Base-by-base conservation (phyloP, 331 rosid species). In the Ulmus americana region DNA sequence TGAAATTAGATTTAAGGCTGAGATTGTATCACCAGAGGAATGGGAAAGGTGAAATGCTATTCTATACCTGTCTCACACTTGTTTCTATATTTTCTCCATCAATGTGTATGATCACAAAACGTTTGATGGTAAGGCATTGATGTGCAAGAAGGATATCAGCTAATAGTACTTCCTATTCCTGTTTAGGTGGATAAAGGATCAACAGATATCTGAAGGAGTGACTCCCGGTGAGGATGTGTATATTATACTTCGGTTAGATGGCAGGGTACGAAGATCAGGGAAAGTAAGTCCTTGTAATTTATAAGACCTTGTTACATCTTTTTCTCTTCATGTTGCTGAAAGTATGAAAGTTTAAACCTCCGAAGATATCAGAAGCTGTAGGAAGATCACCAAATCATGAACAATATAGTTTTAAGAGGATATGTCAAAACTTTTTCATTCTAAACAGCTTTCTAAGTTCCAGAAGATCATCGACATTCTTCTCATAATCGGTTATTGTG, bases 221-320 rank as follows among this genome's bases (percentile, higher is more conserved):
- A 70, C 91, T 45, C 85, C 87, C 10, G 95, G 95, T 18, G 99
- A 89, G 80, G 97, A 85, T 14, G 91, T 94, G 70, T 90, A 87
- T 78, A 84, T 90, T 65, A 83, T 94, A 79, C 79, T 94, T 63
- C 90, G 97, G 65, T 72, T 94, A 18, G 99, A 94, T 73, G 99
- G 99, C 14, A 82, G 97, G 11, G 87, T 94, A 61, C 95, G 97
- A 77, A 82, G 99, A 79, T 94, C 99, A 3, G 95, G 99, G 72
- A 90, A 66, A 65, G 99, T 90, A 85, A 77, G 90, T 80, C 39
- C 56, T 14, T 48, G 50, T 63, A 69, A 54, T 40, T 59, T 45
- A 68, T 5, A 51, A 40, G 41, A 42, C 74, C 15, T 66, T 60
- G 4, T 60, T 60, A 7, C 65, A 8, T 15, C 9, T 48, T 48